phyloP scores from a whole-genome alignment of 106 monocot genomes.

The Vanilla planifolia region DNA sequence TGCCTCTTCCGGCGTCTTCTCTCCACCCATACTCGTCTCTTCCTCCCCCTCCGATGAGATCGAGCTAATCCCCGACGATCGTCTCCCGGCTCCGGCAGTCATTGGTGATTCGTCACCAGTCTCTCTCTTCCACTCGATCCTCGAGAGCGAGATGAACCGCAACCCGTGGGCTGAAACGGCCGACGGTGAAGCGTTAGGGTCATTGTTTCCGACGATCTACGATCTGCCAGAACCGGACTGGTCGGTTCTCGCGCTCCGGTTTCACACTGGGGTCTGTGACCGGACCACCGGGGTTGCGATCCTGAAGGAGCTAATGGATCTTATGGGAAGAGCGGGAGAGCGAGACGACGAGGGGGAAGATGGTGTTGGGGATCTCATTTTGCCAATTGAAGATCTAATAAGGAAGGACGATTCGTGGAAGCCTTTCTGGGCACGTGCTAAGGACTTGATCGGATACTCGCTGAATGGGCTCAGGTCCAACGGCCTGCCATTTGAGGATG shows the following conservation, averaged over 20 bases:
- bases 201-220: conserved; percentile 37
- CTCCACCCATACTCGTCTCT: neutral
- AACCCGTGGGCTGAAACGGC: conserved; percentile 33
- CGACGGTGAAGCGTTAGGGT: conserved; percentile 1
- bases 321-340: conserved; percentile 5
- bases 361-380: conserved; percentile 15
- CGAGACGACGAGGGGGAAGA: neutral
- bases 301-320: conserved; percentile 28
- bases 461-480: conserved; percentile 44
- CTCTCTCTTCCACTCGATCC: conserved; percentile 21
- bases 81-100: neutral
- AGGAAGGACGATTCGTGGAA: conserved; percentile 44
- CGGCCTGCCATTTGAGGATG: conserved; percentile 25
- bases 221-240: conserved; percentile 10
- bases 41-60: neutral
- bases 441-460: conserved; percentile 54
- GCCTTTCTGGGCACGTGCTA: conserved; percentile 57
- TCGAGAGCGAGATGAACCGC: conserved; percentile 54
- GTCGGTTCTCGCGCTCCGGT: conserved; percentile 21
- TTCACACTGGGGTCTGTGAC: conserved; percentile 59
- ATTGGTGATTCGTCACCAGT: neutral
- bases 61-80: conserved; percentile 2
- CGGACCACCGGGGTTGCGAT: conserved; percentile 31
- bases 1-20: conserved; percentile 3
- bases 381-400: conserved; percentile 47